Evolutionary conservation across 306 rosid species (phyloP), one percentile per base, ranked within the genome.

Genomic region (Castanopsis chinensis): DNA sequence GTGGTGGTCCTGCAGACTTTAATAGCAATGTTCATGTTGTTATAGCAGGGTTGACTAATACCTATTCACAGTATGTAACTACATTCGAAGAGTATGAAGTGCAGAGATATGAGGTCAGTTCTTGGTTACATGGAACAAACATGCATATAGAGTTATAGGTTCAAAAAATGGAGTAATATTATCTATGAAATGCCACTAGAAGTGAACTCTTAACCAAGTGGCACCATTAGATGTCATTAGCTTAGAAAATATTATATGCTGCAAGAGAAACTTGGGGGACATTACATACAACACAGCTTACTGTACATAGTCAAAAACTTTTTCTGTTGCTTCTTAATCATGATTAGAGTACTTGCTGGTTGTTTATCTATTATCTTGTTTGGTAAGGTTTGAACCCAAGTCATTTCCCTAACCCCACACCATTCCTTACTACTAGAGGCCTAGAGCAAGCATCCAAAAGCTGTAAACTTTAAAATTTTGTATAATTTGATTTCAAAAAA

Each of bases 61-160:
- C 97, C 17, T 94, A 94, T 81, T 94, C 98, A 20, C 97, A 92
- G 83, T 94, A 94, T 14, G 73, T 91, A 32, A 94, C 97, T 76
- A 94, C 98, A 57, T 83, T 77, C 23, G 97, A 94, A 86, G 98
- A 94, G 84, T 94, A 89, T 69, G 32, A 88, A 60, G 89, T 91
- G 81, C 98, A 94, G 80, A 86, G 98, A 94, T 94, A 94, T 1
- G 98, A 94, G 97, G 98, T 90, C 69, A 87, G 94, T 88, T 64
- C 72, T 74, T 17, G 41, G 14, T 57, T 60, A 55, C 71, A 52
- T 56, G 79, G 28, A 33, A 67, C 15, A n/a, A 32, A 32, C 12
- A 80, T 32, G 56, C 3, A n/a, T 72, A 27, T 15, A 11, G 71
- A 28, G 56, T 55, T 11, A 5, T 35, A 18, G 28, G 53, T 53